Evolutionary conservation across 140 eudicot genomes (phyloP), one percentile per base, ranked within the genome.

Genomic region (Cichorium intybus): DNA sequence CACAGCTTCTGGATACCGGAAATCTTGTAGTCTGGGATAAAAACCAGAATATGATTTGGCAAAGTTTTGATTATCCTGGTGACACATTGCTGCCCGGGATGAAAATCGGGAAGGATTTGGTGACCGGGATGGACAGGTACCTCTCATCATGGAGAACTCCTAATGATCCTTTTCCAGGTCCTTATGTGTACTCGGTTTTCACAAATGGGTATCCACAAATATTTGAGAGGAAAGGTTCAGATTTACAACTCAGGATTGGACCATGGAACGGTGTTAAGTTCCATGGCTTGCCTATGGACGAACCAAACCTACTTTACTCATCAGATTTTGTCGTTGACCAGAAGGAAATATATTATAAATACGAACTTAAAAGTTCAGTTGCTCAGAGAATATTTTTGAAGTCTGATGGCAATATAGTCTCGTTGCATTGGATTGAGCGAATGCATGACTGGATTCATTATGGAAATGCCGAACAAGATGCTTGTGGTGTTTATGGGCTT

Each of bases 231-330:
- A 17, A 23, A 22, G 80, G 74, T 28, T 0, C 39, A 0, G 35
- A 20, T 28, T 5, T 43, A 31, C 16, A 5, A 14, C 21, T 6
- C 14, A 41, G 86, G 28, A 8, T 56, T 18, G 86, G 86, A 14
- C 86, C 83, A 4, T 77, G 80, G 83, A 64, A 73, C 31, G 87
- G 80, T 17, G 16, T 70, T 5, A 7, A 55, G 23, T 80, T 65
- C 18, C n/a, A 20, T 66, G 76, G 85, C 2, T 5, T n/a, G 23
- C 60, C 72, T 1, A 35, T 5, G 6, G 60, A 69, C 28, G 37
- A 21, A 3, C 49, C 62, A 1, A 66, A 75, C 24, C 45, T 9
- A 17, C 2, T 70, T 50, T 54, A 41, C 55, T 12, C 50, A 0
- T 33, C 17, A 6, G 24, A 60, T 0, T 70, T 75, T 56, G 62